Base-by-base conservation (phyloP, 2,329 filamentous ascomycete genomes). In the Ceratocystis alfenasii region DNA sequence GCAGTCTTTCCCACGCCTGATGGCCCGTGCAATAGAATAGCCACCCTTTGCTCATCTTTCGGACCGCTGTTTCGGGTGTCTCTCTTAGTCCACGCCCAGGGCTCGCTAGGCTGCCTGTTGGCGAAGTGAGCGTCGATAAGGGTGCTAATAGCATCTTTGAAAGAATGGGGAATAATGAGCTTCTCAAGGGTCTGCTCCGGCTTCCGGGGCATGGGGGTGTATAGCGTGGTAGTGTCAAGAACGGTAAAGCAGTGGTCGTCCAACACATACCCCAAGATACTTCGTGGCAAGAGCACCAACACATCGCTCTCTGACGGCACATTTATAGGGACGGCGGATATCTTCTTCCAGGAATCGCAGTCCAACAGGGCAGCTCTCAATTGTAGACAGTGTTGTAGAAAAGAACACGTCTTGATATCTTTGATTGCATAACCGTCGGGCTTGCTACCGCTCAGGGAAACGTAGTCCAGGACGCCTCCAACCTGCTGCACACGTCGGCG, bases 1-100 rank as follows among this genome's bases (percentile, higher is more conserved):
- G 76, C 74, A 0, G 79, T 81, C 72, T 81, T 81, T 3, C 79
- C 79, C 0, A 80, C 78, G 30, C 79, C 79, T 0, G 79, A 78
- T 0, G 77, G 74, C 30, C 79, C 79, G 66, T 80, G 78, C 0
- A 81, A 71, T 0, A 81, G 70, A 0, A 80, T 72, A 1, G 79
- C 74, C 0, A 80, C 70, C 4, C 78, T 78, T 1, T 74, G 73
- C 3, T 36, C 33, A 36, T 36, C 33, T 36, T 36, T 36, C 33
- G 33, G 33, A 0, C 76, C 77, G 69, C 80, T 80, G 68, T 77
- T 77, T 63, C 75, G 74, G 59, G 80, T 77, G 46, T 7, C 46
- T 48, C 20, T 48, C 20, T n/a, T 48, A 36, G 33, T 10, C 33
- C 33, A 36, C 33, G 33, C 8, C 33, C 33, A 36, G 33, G 33